Conservation (phyloP, 371 early-diverging fungal genomes). For the Actinomortierella wolfii region DNA sequence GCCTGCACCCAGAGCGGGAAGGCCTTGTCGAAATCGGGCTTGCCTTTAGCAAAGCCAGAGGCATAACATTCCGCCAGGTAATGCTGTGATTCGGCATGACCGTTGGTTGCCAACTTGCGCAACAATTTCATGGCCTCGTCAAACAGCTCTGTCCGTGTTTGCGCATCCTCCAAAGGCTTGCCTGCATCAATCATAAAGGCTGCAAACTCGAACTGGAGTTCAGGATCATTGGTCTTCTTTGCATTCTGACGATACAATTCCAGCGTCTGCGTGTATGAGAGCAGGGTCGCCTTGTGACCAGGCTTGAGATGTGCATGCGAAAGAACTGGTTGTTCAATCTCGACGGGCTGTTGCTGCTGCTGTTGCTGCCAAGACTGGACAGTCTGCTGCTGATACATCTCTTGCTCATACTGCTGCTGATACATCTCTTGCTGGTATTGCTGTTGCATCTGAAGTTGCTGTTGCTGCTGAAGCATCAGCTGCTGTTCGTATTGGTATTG, state of each 20-base stretch:
- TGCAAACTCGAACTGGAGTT: constrained; percentile 83
- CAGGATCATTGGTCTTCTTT: constrained; percentile 81
- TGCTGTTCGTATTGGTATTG: constrained; percentile 10
- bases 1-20: constrained; percentile 73
- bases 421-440: constrained; percentile 25
- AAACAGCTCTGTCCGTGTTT: constrained; percentile 60
- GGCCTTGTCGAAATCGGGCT: constrained; percentile 73
- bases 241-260: constrained; percentile 83
- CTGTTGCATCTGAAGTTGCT: constrained; percentile 14
- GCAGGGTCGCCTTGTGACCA: constrained; percentile 65
- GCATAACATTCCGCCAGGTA: constrained; percentile 69
- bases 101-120: constrained; percentile 63
- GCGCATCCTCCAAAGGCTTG: constrained; percentile 55
- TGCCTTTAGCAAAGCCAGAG: constrained; percentile 63
- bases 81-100: constrained; percentile 70
- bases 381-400: constrained; percentile 19
- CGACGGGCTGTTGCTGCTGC: constrained; percentile 2
- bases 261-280: constrained; percentile 73
- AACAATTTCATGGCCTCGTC: constrained; percentile 66
- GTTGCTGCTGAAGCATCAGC: constrained; percentile 7
- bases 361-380: constrained; percentile 22
- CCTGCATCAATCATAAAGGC: constrained; percentile 76
- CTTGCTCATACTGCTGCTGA: constrained; percentile 19
- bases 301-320: constrained; percentile 71
- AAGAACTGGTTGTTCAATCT: constrained; percentile 51